phyloP scores from a whole-genome alignment of 2,329 filamentous ascomycete genomes.

The Colletotrichum filicis region DNA sequence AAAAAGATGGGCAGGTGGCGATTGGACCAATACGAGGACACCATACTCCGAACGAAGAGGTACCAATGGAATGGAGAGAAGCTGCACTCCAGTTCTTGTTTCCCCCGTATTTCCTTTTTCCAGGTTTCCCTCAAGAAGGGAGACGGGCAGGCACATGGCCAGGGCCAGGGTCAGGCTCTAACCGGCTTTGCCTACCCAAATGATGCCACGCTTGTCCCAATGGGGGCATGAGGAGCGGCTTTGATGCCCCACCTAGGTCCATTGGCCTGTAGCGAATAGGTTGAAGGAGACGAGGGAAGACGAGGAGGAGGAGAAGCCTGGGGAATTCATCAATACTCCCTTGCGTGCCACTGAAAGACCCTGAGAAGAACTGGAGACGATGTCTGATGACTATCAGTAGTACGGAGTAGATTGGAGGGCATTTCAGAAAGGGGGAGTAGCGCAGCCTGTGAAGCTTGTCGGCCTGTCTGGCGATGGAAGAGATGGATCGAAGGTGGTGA shows the following conservation, averaged over 20 bases:
- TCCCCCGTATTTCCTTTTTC: neutral
- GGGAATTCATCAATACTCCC: neutral
- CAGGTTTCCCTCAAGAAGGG: neutral
- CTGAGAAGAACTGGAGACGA: conserved; percentile 3
- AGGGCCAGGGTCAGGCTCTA: conserved; percentile 3
- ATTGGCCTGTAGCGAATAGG: conserved; percentile 2
- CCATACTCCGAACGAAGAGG: too few species aligned
- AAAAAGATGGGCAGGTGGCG: neutral
- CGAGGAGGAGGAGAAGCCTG: neutral
- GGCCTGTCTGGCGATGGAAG: neutral
- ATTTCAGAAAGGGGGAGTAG: neutral
- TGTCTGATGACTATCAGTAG: neutral
- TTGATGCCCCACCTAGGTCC: neutral
- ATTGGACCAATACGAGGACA: neutral
- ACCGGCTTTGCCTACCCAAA: conserved; percentile 12
- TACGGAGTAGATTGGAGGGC: neutral
- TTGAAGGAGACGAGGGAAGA: neutral
- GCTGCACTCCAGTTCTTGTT: neutral
- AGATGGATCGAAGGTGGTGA: neutral
- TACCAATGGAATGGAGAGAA: neutral
- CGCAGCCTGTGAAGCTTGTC: neutral
- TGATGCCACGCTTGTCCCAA: neutral
- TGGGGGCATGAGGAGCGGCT: neutral
- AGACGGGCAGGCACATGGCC: neutral
- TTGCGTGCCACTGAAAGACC: conserved; percentile 9